Evolutionary conservation across 305 asterid genomes (phyloP).

Genomic region (Fraxinus velutina): DNA sequence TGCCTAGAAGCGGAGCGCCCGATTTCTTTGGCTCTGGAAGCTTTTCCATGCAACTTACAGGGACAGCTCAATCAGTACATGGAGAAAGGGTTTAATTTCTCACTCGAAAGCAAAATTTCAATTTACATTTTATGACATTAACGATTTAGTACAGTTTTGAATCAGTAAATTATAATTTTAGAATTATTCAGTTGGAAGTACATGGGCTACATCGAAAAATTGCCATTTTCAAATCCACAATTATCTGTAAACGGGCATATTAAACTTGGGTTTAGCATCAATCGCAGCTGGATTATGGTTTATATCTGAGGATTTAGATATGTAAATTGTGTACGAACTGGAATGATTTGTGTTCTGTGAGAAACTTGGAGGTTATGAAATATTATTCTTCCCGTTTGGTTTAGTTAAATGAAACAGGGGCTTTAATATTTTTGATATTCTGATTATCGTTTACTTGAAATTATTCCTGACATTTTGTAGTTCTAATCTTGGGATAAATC

Average conservation of each 20-base stretch:
- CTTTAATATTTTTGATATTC: neutral
- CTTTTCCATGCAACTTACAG: constrained; percentile 72
- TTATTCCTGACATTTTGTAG: constrained; percentile 2
- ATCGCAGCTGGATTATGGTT: neutral
- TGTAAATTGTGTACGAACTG: neutral
- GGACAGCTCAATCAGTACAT: constrained; percentile 56
- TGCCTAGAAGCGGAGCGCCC: constrained; percentile 60
- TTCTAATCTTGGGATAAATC: neutral
- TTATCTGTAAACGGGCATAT: neutral
- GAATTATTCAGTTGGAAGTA: neutral
- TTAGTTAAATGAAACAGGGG: neutral
- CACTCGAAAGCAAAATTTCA: neutral
- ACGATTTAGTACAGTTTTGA: neutral
- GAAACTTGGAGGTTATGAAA: neutral
- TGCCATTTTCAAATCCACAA: neutral
- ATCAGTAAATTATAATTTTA: neutral
- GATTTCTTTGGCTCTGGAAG: constrained; percentile 72
- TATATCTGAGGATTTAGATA: neutral
- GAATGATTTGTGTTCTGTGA: neutral
- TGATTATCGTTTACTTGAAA: neutral
- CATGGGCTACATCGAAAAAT: neutral
- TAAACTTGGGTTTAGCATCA: neutral
- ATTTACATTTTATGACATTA: neutral
- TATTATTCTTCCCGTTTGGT: neutral
- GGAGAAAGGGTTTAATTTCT: constrained; percentile 47